Base-by-base conservation (phyloP, 257 asterid genomes). In the Solanum clarkiae region DNA sequence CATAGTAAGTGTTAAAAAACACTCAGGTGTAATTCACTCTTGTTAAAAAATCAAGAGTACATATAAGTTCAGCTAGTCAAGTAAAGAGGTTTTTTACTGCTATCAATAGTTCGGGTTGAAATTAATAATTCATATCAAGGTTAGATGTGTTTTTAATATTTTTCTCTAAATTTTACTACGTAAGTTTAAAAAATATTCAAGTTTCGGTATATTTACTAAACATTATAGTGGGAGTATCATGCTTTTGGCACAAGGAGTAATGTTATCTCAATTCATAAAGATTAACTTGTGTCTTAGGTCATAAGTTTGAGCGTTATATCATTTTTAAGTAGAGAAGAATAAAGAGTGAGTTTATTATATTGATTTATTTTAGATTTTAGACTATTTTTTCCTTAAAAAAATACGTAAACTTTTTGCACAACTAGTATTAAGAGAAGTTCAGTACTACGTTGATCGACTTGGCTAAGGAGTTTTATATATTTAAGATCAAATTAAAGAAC, bases 331-430 rank as follows among this genome's bases (percentile, higher is more conserved):
- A 47, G 1, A 15, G 0, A 68, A 68, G 0, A 0, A 2, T 32
- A 1, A 32, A 14, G 45, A 8, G 3, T 14, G 2, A 4, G 32
- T 3, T 1, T 7, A 66, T 32, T 29, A 66, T 32, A 4, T 0
- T 29, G 0, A 22, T 26, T 7, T 14, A 3, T 66, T 3, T 29
- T 1, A 69, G 0, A 69, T 69, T 69, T 0, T 36, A 1, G 77
- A 17, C 14, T 68, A 69, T 16, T 5, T 36, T 36, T 36, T 36
- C 6, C 42, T 36, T 5, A 8, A 1, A 24, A 13, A 29, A 2
- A 36, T 0, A 1, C 2, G 20, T 2, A 10, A 18, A 5, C 3
- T 7, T 18, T 42, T 18, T 18, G 29, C 80, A 0, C 80, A 42
- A 42, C 54, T 70, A 70, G 53, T 70, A 10, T 18, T 18, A 40